Percentiles rank a stretch among this genome's conserved stretches.
Conservation (phyloP, 371 early-diverging fungal species). For the Apophysomyces trapeziformis region DNA sequence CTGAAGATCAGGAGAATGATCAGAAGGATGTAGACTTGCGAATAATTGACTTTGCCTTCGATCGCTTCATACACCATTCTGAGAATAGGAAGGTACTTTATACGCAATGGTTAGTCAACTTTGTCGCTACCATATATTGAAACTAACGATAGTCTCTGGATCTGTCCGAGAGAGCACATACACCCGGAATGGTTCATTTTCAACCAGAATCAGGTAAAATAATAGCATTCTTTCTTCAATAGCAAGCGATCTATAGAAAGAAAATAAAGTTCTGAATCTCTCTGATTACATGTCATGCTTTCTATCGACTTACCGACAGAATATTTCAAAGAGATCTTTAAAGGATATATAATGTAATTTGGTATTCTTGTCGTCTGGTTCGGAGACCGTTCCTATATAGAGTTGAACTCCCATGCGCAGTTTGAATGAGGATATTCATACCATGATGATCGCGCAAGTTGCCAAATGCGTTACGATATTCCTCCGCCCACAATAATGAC, state of each 20-base stretch:
- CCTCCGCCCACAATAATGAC: conserved; percentile 29
- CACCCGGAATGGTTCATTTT: conserved; percentile 70
- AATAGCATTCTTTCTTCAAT: conserved; percentile 70
- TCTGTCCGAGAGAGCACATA: conserved; percentile 79
- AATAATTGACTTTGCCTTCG: conserved; percentile 64
- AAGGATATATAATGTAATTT: conserved; percentile 62
- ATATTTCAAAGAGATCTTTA: conserved; percentile 64
- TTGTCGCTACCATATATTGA: not conserved
- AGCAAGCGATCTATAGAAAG: conserved; percentile 52
- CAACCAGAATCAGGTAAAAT: conserved; percentile 70
- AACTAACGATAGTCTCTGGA: conserved; percentile 69
- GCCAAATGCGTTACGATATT: conserved; percentile 58
- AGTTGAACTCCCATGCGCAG: no score
- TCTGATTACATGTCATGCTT: no score
- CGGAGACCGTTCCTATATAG: not conserved
- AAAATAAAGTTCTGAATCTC: no score
- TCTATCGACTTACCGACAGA: conserved; percentile 53
- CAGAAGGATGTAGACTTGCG: conserved; percentile 71
- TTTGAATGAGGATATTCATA: conserved; percentile 15
- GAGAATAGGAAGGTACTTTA: conserved; percentile 70
- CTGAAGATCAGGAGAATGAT: conserved; percentile 68
- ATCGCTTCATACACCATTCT: conserved; percentile 70
- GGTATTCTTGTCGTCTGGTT: conserved; percentile 31
- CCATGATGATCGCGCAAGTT: conserved; percentile 64
- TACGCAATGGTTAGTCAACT: not conserved